These are phyloP conservation scores for Rhododendron williamsianum DNA, from an alignment of 148 eudicot species.

Conservation along the genomic window DNA sequence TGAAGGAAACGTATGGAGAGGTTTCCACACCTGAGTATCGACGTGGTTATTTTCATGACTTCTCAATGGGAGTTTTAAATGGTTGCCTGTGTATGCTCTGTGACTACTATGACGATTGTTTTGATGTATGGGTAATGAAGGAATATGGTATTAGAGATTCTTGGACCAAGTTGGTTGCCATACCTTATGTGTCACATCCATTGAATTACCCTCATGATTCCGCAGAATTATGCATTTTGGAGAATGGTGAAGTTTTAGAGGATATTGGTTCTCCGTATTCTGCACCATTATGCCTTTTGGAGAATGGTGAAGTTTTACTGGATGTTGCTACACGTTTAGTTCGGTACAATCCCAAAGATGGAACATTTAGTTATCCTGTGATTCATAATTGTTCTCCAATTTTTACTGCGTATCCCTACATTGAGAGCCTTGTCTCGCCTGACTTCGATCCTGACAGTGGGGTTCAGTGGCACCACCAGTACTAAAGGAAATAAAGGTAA, in stretches of 20 bases:
- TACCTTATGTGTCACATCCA: not conserved
- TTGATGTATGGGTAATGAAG: not conserved
- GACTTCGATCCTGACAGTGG: not conserved
- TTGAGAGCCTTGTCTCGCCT: not conserved
- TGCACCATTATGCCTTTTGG: no score
- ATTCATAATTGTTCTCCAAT: not conserved
- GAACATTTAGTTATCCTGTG: no score
- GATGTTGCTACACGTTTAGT: no score
- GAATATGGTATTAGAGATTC: not conserved
- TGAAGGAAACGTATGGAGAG: not conserved
- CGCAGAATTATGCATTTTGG: not conserved
- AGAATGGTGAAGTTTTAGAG: no score
- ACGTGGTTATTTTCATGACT: not conserved
- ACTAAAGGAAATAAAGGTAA: not conserved
- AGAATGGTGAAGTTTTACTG: no score
- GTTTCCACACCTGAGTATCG: not conserved
- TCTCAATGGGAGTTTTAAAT: not conserved
- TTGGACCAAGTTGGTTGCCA: not conserved
- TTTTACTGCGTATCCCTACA: not conserved
- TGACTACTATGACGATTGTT: not conserved
- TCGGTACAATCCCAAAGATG: no score
- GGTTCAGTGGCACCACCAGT: not conserved
- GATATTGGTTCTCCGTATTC: no score
- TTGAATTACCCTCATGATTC: not conserved
- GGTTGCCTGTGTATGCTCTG: not conserved